These are phyloP conservation scores for Microbotryum lychnidis-dioicae DNA, from an alignment of 1,284 basidiomycete species.

Conservation along the genomic window DNA sequence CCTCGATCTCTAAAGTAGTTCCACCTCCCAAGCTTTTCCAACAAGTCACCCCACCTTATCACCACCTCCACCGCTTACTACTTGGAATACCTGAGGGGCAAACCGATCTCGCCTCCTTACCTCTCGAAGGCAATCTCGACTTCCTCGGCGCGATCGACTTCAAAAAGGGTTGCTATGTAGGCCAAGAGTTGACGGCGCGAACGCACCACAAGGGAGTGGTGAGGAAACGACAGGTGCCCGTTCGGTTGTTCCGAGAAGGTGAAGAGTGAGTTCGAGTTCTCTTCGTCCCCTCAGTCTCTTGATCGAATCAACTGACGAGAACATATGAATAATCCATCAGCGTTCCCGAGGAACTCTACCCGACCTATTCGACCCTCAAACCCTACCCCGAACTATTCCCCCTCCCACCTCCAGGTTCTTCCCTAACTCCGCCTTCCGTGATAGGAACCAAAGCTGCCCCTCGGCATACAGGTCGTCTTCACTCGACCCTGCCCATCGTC, in stretches of 20 bases:
- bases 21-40: conserved; percentile 17
- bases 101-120: conserved; percentile 73
- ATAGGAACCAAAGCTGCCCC: conserved; percentile 5
- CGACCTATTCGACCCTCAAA: conserved; percentile 9
- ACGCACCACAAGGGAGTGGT: conserved; percentile 92
- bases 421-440: conserved; percentile 14
- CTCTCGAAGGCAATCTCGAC: conserved; percentile 90
- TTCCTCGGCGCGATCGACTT: conserved; percentile 94
- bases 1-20: neutral
- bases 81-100: conserved; percentile 83
- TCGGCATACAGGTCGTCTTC: conserved; percentile 31
- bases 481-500: conserved; percentile 24
- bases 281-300: neutral
- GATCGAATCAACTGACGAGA: neutral
- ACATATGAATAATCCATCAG: neutral
- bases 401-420: conserved; percentile 18
- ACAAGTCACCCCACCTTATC: conserved; percentile 41
- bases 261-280: conserved; percentile 20
- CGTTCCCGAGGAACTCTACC: conserved; percentile 18
- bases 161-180: conserved; percentile 94
- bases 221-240: conserved; percentile 81
- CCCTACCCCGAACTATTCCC: conserved; percentile 26
- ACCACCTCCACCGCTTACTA: conserved; percentile 67
- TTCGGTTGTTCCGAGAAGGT: conserved; percentile 45
- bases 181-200: conserved; percentile 92